Conservation (phyloP, 2,329 filamentous ascomycete genomes). For the Diaporthe citri region DNA sequence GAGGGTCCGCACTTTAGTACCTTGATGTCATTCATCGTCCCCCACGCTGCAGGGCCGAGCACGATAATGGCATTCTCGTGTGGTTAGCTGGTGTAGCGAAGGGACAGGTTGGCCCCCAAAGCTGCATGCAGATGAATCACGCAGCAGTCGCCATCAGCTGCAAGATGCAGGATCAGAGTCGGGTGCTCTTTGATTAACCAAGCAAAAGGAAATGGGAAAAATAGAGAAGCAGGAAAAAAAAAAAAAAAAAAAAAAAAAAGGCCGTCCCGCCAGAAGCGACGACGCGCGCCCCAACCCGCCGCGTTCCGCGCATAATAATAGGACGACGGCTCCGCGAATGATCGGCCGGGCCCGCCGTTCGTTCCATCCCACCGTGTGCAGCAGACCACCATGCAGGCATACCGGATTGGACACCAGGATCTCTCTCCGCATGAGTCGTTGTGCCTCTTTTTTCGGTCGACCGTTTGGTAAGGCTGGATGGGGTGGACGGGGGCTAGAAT, state of each 20-base stretch:
- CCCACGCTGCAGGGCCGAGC: conserved; percentile 12
- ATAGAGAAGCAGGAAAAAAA: background rate
- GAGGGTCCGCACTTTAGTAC: background rate
- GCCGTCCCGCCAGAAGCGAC: background rate
- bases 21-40: background rate
- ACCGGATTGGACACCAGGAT: conserved; percentile 3
- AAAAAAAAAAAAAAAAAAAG: background rate
- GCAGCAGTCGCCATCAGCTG: conserved; percentile 6
- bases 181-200: background rate
- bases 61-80: conserved; percentile 23
- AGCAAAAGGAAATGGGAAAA: too few relatives aligned
- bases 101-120: background rate
- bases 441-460: conserved; percentile 15
- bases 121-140: conserved; percentile 6
- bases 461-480: conserved; percentile 23
- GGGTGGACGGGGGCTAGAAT: background rate
- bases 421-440: background rate
- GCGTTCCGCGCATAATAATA: conserved; percentile 13
- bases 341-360: conserved; percentile 27
- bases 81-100: background rate
- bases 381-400: background rate
- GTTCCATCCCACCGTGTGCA: conserved; percentile 10
- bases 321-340: conserved; percentile 22
- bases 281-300: conserved; percentile 22
- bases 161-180: background rate